A percentile compares a stretch with the other conserved stretches of the same genome.
Evolutionary conservation across 805 yeast species (phyloP).

Genomic region (Kregervanrija delftensis): DNA sequence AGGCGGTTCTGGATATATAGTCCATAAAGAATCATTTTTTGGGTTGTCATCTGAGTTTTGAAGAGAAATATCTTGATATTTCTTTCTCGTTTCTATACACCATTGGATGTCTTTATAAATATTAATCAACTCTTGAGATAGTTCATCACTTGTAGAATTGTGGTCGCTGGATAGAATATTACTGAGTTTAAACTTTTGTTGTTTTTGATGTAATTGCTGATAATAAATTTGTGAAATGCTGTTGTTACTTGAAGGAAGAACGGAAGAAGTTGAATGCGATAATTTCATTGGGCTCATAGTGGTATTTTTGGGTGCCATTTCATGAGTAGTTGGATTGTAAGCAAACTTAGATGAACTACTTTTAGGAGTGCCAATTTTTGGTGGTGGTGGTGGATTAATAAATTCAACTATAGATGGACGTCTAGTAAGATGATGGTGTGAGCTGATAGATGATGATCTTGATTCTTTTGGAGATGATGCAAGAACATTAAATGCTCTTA

Average conservation of each 20-base stretch:
- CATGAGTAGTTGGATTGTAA: slow-evolving; percentile 25
- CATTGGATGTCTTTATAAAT: slow-evolving; percentile 53
- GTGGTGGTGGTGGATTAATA: slow-evolving; percentile 33
- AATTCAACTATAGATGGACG: slow-evolving; percentile 31
- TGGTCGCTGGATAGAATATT: slow-evolving; percentile 41
- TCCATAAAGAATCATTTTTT: slow-evolving; percentile 69
- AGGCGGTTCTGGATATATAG: slow-evolving; percentile 89
- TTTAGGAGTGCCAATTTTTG: slow-evolving; percentile 17
- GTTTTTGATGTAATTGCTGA: slow-evolving; percentile 7
- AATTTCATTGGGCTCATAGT: background rate
- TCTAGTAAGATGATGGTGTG: slow-evolving; percentile 13
- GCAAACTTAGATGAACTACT: slow-evolving; percentile 15
- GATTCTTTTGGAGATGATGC: slow-evolving; percentile 24
- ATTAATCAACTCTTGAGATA: slow-evolving; percentile 62
- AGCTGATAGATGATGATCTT: slow-evolving; percentile 20
- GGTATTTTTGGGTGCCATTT: slow-evolving; percentile 10
- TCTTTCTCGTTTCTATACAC: slow-evolving; percentile 69
- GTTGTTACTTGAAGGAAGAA: background rate
- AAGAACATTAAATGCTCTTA: slow-evolving; percentile 49
- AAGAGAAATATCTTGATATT: slow-evolving; percentile 62
- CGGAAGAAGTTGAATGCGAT: background rate
- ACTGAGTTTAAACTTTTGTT: slow-evolving; percentile 33
- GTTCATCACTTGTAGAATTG: slow-evolving; percentile 44
- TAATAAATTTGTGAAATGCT: background rate
- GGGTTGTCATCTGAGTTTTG: slow-evolving; percentile 81